These are phyloP conservation scores for Pelargonium myrrhifolium DNA, from an alignment of 441 rosid species.

Conservation along the genomic window DNA sequence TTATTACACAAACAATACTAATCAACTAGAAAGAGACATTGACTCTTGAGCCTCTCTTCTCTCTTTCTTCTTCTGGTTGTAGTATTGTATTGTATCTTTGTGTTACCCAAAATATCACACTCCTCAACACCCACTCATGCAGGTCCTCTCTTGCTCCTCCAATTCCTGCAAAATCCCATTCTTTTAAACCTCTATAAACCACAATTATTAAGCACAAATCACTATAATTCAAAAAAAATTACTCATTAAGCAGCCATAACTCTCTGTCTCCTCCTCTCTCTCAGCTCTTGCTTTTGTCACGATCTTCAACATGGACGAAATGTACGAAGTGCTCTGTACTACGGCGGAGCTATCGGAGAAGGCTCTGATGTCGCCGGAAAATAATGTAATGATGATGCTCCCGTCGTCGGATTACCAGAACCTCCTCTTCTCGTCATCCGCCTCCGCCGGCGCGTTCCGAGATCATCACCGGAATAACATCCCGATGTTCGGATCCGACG, in stretches of 20 bases:
- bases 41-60: too few species aligned
- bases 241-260: not conserved
- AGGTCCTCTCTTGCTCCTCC: not conserved
- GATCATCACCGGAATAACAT: not conserved
- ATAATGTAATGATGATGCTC: constrained; percentile 37
- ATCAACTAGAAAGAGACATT: too few species aligned
- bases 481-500: constrained; percentile 58
- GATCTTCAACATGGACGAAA: constrained; percentile 48
- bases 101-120: too few species aligned
- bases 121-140: too few species aligned
- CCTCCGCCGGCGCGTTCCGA: not conserved
- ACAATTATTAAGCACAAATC: too few species aligned
- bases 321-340: constrained; percentile 51
- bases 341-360: constrained; percentile 49
- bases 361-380: constrained; percentile 53
- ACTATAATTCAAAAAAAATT: not conserved
- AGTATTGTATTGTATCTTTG: too few species aligned
- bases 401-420: constrained; percentile 20
- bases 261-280: not conserved
- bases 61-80: too few species aligned
- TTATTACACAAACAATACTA: too few species aligned
- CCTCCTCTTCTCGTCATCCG: not conserved
- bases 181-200: not conserved
- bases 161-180: not conserved
- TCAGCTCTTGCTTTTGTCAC: not conserved